Percentiles rank a stretch among this genome's conserved stretches.
phyloP scores from a whole-genome alignment of 2,329 filamentous ascomycete genomes.

The Graphilbum fragrans region DNA sequence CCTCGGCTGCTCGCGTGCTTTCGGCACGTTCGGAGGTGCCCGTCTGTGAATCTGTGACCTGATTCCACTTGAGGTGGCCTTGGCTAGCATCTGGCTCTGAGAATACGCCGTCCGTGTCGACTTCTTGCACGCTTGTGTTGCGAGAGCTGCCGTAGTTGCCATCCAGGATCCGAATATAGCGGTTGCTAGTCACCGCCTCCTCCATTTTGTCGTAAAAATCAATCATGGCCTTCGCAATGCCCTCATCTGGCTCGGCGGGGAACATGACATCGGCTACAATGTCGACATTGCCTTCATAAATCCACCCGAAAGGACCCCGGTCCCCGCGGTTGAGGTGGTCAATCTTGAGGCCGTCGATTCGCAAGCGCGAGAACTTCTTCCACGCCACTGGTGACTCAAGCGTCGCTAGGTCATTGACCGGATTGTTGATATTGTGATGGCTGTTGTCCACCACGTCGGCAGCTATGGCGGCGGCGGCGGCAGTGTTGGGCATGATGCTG shows the following conservation, averaged over 20 bases:
- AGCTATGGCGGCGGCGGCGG: conserved; percentile 53
- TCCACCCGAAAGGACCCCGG: conserved; percentile 93
- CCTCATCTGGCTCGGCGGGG: conserved; percentile 74
- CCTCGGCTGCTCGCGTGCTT: not conserved
- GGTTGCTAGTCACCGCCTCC: conserved; percentile 74
- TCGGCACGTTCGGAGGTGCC: not conserved
- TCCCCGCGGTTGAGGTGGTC: conserved; percentile 92
- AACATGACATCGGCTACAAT: conserved; percentile 95
- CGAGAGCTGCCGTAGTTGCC: conserved; percentile 16
- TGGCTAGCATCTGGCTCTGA: too few relatives aligned
- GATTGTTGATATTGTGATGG: conserved; percentile 40
- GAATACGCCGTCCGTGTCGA: not conserved
- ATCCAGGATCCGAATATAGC: conserved; percentile 48
- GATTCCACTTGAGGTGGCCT: too few relatives aligned
- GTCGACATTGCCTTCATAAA: conserved; percentile 92
- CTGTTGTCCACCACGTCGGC: conserved; percentile 38
- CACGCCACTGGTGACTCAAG: conserved; percentile 38
- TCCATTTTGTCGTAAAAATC: conserved; percentile 96
- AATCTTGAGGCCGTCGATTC: conserved; percentile 88
- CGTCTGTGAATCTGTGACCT: not conserved
- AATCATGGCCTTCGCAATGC: conserved; percentile 87
- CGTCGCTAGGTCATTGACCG: not conserved
- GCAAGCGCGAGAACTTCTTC: conserved; percentile 90
- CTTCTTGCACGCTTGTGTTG: not conserved
- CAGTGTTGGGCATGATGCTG: conserved; percentile 15